phyloP scores from a whole-genome alignment of 176 grass and related monocot species.

The Elymus sibiricus region DNA sequence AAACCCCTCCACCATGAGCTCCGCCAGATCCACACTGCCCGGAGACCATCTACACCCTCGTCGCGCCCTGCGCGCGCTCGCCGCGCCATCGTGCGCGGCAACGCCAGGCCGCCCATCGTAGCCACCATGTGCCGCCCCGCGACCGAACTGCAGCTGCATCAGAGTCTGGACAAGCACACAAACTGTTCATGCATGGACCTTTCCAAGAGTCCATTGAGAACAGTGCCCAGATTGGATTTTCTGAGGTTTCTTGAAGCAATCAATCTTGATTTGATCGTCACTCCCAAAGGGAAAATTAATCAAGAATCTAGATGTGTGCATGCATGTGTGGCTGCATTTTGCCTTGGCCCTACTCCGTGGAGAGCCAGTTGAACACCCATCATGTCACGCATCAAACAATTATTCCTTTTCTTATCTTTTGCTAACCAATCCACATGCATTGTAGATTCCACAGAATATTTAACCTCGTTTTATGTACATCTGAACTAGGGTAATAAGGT shows the following conservation, averaged over 20 bases:
- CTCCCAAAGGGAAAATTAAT: background rate
- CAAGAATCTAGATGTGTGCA: slow-evolving; percentile 25
- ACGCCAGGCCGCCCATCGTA: too few relatives aligned
- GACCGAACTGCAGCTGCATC: background rate
- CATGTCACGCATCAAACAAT: slow-evolving; percentile 16
- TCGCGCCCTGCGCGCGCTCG: too few relatives aligned
- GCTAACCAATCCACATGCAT: slow-evolving; percentile 20
- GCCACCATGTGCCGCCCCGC: too few relatives aligned
- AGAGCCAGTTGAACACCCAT: slow-evolving; percentile 3
- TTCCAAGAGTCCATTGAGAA: slow-evolving; percentile 24
- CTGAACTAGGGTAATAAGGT: background rate
- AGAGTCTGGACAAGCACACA: slow-evolving; percentile 14
- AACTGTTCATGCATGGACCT: slow-evolving; percentile 4
- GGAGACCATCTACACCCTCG: too few relatives aligned
- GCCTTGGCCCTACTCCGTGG: slow-evolving; percentile 7
- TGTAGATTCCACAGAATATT: background rate
- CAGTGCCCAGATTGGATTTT: slow-evolving; percentile 29
- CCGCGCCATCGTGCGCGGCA: too few relatives aligned
- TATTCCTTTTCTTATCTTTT: background rate
- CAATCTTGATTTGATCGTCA: slow-evolving; percentile 5
- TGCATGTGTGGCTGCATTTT: slow-evolving; percentile 23
- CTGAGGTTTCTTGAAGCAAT: background rate
- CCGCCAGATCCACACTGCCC: too few relatives aligned
- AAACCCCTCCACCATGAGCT: too few relatives aligned
- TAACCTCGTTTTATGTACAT: background rate